Conservation (phyloP, 176 grass and related monocot genomes). For the Hsuehochloa calcarea region DNA sequence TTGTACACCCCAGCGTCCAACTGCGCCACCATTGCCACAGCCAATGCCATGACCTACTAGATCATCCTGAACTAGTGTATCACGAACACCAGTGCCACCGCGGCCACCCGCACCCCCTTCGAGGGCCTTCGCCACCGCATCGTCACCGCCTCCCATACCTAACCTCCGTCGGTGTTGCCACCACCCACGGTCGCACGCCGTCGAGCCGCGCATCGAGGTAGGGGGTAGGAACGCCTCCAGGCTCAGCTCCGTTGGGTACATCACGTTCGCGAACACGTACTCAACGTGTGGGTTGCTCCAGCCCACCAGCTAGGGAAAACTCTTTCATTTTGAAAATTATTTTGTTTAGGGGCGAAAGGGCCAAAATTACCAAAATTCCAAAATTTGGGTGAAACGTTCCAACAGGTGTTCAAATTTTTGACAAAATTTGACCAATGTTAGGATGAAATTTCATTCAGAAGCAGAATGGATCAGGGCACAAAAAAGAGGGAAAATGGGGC, state of each 20-base stretch:
- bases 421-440: no score
- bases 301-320: constrained; percentile 25
- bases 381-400: no score
- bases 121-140: not conserved
- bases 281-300: constrained; percentile 83
- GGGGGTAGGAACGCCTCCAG: constrained; percentile 71
- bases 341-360: no score
- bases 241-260: constrained; percentile 78
- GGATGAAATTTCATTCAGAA: no score
- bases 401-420: no score
- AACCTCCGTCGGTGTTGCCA: constrained; percentile 38
- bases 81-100: constrained; percentile 66
- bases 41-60: constrained; percentile 58
- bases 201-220: constrained; percentile 53
- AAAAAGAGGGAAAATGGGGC: no score
- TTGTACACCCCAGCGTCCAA: constrained; percentile 35
- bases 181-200: constrained; percentile 31
- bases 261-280: constrained; percentile 65
- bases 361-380: no score
- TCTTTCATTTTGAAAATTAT: no score
- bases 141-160: constrained; percentile 41
- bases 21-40: constrained; percentile 37
- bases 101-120: constrained; percentile 43
- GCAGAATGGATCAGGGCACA: no score
- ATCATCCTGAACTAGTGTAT: constrained; percentile 92